Percentiles rank a stretch among this genome's conserved stretches.
Conservation (phyloP, 768 basidiomycete genomes). For the Porphyrellus cyaneotinctus region DNA sequence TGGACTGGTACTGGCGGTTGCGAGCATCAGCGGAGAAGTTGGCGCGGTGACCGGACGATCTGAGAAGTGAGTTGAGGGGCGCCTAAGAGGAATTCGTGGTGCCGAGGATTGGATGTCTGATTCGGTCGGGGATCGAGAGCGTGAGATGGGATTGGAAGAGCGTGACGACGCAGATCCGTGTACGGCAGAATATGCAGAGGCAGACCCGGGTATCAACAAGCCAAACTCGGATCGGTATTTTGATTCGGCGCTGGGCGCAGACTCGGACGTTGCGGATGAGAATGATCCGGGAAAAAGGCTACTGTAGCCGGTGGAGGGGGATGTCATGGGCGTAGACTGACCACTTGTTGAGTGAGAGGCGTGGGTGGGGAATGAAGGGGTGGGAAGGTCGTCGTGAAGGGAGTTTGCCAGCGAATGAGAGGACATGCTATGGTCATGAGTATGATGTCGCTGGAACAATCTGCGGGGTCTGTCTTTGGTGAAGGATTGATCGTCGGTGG, state of each 20-base stretch:
- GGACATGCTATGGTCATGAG: constrained; percentile 12
- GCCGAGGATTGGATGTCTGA: constrained; percentile 14
- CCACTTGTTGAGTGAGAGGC: constrained; percentile 11
- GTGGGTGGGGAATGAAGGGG: not conserved
- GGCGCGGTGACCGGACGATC: constrained; percentile 19
- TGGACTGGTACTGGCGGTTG: not conserved
- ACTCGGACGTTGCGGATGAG: constrained; percentile 28
- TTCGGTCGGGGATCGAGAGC: constrained; percentile 16
- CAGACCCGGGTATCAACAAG: constrained; percentile 3
- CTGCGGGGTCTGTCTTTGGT: constrained; percentile 10
- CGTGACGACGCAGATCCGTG: constrained; percentile 13
- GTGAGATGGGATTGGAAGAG: constrained; percentile 12
- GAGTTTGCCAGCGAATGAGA: constrained; percentile 18
- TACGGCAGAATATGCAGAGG: constrained; percentile 10
- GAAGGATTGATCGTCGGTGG: constrained; percentile 15
- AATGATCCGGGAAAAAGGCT: constrained; percentile 18
- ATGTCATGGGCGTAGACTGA: constrained; percentile 26
- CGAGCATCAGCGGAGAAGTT: not conserved
- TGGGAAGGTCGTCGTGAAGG: constrained; percentile 11
- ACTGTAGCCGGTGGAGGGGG: constrained; percentile 22
- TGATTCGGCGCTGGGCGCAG: constrained; percentile 9
- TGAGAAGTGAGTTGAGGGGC: not conserved
- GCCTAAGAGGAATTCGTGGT: not conserved
- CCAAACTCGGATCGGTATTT: constrained; percentile 18
- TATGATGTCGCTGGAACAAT: constrained; percentile 10